A percentile compares a stretch with the other conserved stretches of the same genome.
Conservation (phyloP, 768 basidiomycete species). For the Mycena olivaceomarginata region DNA sequence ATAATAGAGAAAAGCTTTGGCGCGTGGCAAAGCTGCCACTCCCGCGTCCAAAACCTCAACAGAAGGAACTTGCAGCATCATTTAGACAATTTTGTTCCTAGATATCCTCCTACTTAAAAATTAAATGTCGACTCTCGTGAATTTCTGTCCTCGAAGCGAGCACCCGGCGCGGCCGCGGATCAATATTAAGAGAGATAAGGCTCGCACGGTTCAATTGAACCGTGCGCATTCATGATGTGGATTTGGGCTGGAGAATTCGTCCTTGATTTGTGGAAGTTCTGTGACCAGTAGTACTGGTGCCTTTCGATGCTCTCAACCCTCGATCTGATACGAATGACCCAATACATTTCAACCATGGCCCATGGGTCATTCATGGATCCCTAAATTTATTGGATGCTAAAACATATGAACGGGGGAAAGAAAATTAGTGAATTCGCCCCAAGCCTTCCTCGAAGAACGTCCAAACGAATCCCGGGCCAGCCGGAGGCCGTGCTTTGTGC, state of each 20-base stretch:
- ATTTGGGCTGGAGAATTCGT: conserved; percentile 5
- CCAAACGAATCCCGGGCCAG: no score
- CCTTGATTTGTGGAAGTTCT: conserved; percentile 2
- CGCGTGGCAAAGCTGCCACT: no score
- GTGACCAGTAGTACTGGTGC: neutral
- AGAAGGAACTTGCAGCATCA: no score
- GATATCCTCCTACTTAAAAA: no score
- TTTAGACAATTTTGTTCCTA: no score
- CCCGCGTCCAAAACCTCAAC: no score
- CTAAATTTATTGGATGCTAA: neutral
- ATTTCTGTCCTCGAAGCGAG: no score
- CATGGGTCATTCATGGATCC: neutral
- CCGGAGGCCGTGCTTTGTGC: no score
- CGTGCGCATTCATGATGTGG: conserved; percentile 5
- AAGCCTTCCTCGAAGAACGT: neutral
- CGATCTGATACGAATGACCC: neutral
- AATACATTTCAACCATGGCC: conserved; percentile 10
- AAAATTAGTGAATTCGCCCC: neutral
- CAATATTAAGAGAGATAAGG: no score
- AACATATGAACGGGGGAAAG: neutral
- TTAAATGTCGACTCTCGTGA: no score
- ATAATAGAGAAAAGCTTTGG: no score
- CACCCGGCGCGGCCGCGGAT: no score
- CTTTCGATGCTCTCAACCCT: conserved; percentile 3
- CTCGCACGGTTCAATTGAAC: neutral